Evolutionary conservation across 129 eudicot genomes (phyloP).

Genomic region (Chrysanthemum makinoi): DNA sequence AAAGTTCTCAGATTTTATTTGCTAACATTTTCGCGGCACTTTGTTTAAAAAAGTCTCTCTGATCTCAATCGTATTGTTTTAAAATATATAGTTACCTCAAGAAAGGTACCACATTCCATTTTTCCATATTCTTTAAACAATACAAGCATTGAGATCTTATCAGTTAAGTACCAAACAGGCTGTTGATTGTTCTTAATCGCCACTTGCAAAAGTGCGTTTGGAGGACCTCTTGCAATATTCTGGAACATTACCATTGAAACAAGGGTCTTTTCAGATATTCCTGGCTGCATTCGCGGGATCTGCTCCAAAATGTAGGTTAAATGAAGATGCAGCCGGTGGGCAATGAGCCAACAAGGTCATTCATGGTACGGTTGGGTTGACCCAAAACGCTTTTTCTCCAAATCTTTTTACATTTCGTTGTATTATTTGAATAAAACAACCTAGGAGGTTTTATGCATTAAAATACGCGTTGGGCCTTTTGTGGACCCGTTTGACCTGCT

Average conservation of each 20-base stretch:
- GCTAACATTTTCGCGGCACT: too few relatives aligned
- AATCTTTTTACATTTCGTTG: background rate
- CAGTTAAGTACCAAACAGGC: constrained; percentile 3
- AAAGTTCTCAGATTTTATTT: too few relatives aligned
- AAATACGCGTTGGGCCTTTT: background rate
- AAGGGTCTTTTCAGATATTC: constrained; percentile 1
- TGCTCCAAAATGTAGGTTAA: background rate
- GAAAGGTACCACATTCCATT: constrained; percentile 2
- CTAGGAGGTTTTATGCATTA: background rate
- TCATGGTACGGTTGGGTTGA: background rate
- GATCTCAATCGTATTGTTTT: background rate
- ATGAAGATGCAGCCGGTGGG: too few relatives aligned
- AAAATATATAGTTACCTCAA: background rate
- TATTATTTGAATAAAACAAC: background rate
- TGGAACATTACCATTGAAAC: constrained; percentile 9
- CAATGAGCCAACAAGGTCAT: background rate
- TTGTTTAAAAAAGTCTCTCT: too few relatives aligned
- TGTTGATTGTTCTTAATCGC: constrained; percentile 15
- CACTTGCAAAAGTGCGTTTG: constrained; percentile 15
- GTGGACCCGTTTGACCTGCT: background rate
- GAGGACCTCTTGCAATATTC: constrained; percentile 6
- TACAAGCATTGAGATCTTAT: background rate
- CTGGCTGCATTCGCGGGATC: constrained; percentile 3
- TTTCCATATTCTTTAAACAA: background rate
- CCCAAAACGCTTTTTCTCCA: background rate